phyloP scores from a whole-genome alignment of 495 filamentous ascomycete genomes.

The Aspergillus baeticus region DNA sequence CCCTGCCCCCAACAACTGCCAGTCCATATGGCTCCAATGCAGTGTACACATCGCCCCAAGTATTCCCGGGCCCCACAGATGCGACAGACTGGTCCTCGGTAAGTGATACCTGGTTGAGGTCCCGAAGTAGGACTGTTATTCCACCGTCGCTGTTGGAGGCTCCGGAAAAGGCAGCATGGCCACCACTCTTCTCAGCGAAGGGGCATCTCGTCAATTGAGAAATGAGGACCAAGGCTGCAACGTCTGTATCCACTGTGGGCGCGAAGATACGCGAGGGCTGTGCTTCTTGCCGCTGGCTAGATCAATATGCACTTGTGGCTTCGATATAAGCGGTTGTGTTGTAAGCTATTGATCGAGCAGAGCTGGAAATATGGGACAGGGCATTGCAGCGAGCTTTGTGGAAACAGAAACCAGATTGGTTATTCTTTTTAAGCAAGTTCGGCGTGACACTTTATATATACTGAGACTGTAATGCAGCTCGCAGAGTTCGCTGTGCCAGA shows the following conservation, averaged over 20 bases:
- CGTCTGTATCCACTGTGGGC: constrained; percentile 21
- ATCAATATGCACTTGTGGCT: no score
- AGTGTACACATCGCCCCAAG: constrained; percentile 48
- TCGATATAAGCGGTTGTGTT: no score
- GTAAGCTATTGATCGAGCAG: no score
- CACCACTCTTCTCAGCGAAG: constrained; percentile 50
- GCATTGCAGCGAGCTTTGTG: no score
- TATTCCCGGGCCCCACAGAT: constrained; percentile 31
- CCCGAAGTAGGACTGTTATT: constrained; percentile 20
- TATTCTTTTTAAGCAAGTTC: no score
- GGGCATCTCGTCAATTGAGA: constrained; percentile 20
- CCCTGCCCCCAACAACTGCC: constrained; percentile 34
- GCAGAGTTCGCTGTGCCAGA: no score
- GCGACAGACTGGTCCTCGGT: constrained; percentile 16
- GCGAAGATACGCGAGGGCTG: constrained; percentile 27
- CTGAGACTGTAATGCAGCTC: no score
- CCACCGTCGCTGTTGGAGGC: constrained; percentile 29
- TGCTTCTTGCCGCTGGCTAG: constrained; percentile 36
- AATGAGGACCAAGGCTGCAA: constrained; percentile 21
- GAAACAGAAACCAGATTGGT: no score
- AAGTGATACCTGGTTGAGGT: constrained; percentile 8
- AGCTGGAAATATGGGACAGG: no score
- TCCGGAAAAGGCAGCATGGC: constrained; percentile 34
- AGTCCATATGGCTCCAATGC: constrained; percentile 47
- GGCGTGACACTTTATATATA: no score